Conservation (phyloP, 352 stramenopile genomes). For the Pythium dissotocum region DNA sequence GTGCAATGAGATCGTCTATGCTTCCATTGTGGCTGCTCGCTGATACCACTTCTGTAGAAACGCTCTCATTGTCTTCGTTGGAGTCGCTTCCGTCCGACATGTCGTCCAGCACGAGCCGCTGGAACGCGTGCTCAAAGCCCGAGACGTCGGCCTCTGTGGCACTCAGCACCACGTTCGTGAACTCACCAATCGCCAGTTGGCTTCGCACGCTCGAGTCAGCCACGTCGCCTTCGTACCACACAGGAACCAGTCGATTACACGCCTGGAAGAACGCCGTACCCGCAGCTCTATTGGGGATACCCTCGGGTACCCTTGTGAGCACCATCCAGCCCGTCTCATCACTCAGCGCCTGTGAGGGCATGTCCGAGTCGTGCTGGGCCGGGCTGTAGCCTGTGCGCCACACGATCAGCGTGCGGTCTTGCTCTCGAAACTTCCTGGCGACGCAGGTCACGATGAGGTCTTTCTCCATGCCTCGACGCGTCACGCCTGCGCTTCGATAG, state of each 20-base stretch:
- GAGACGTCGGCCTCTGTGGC: conserved; percentile 21
- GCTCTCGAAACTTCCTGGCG: conserved; percentile 44
- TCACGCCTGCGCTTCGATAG: conserved; percentile 13
- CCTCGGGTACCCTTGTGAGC: conserved; percentile 36
- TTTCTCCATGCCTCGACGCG: conserved; percentile 1
- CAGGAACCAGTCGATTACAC: conserved; percentile 37
- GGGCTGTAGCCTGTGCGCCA: conserved; percentile 40
- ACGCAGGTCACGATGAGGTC: conserved; percentile 42
- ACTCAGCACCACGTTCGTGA: conserved; percentile 25
- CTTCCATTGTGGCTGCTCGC: background rate
- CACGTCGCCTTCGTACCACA: conserved; percentile 24
- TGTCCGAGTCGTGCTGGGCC: conserved; percentile 35
- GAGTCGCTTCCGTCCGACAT: background rate
- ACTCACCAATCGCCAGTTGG: conserved; percentile 28
- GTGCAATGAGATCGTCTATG: background rate
- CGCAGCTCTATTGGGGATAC: background rate
- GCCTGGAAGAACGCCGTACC: conserved; percentile 39
- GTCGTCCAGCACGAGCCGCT: conserved; percentile 19
- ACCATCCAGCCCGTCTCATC: conserved; percentile 68
- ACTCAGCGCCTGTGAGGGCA: conserved; percentile 39
- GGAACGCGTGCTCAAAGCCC: conserved; percentile 19
- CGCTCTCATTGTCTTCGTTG: background rate
- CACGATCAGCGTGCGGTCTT: conserved; percentile 44
- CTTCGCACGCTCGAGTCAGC: conserved; percentile 27
- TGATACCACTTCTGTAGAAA: background rate